Evolutionary conservation across 495 filamentous ascomycete species (phyloP).

Genomic region (Neurospora sp.): DNA sequence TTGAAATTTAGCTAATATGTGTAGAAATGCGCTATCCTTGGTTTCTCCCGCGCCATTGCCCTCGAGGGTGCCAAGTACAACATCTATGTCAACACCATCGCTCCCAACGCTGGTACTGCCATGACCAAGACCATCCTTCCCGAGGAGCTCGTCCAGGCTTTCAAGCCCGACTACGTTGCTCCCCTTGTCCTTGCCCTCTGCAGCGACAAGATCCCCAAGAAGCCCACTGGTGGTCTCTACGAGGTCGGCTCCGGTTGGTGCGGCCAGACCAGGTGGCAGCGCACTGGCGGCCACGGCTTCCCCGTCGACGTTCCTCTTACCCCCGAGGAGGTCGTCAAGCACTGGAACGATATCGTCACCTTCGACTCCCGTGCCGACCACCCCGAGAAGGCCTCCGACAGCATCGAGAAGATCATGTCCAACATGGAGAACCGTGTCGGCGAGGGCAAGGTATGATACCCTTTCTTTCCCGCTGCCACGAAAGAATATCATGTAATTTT

Average conservation of each 20-base stretch:
- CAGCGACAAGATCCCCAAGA: slow-evolving; percentile 78
- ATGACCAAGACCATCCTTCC: slow-evolving; percentile 95
- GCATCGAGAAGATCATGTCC: slow-evolving; percentile 77
- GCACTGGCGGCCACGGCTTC: slow-evolving; percentile 83
- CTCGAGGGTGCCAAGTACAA: slow-evolving; percentile 95
- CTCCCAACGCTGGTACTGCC: slow-evolving; percentile 91
- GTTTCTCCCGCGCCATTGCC: slow-evolving; percentile 85
- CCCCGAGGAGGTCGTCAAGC: slow-evolving; percentile 71
- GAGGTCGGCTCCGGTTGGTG: slow-evolving; percentile 96
- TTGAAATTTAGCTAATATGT: slow-evolving; percentile 5
- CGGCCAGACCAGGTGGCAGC: slow-evolving; percentile 88
- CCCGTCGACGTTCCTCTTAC: slow-evolving; percentile 78
- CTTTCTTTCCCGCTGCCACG: slow-evolving; percentile 9
- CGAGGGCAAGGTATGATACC: slow-evolving; percentile 39
- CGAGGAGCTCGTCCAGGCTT: slow-evolving; percentile 95
- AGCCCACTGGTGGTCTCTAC: slow-evolving; percentile 81
- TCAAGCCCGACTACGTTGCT: slow-evolving; percentile 98
- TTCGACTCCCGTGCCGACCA: slow-evolving; percentile 89
- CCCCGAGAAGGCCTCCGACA: slow-evolving; percentile 68
- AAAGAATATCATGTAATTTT: slow-evolving; percentile 7
- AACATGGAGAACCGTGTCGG: slow-evolving; percentile 71
- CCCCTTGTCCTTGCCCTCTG: slow-evolving; percentile 80
- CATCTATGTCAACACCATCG: slow-evolving; percentile 97
- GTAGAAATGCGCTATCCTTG: slow-evolving; percentile 85
- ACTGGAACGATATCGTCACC: slow-evolving; percentile 71